Evolutionary conservation across 768 basidiomycete genomes (phyloP), one percentile per base, ranked within the genome.

Genomic region (Dacryopinax primogenitus): DNA sequence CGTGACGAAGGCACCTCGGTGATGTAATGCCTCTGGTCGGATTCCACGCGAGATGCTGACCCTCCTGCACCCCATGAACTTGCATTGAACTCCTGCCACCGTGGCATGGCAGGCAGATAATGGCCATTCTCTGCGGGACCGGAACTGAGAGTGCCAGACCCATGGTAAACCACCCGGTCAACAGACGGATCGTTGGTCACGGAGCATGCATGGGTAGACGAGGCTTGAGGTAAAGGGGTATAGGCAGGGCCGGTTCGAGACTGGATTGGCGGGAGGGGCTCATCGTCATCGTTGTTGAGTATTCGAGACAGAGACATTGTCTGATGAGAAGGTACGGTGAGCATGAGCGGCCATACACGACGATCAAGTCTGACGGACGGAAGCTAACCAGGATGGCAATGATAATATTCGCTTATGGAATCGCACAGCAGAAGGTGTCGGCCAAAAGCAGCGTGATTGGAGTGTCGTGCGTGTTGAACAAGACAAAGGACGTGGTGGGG

Each of bases 281-380:
- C 51, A 30, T 58, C 51, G 30, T 58, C 51, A 30, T 58, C 51
- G 51, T 58, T 58, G 26, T 58, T 58, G 51, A 58, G 51, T 26
- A 58, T 58, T 28, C 51, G 12, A 32, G 51, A 58, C 13, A 58
- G 51, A 26, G 51, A 58, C 51, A 58, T 58, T 58, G 30, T 6
- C 51, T 58, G 51, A 30, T 58, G 51, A 6, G 51, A 58, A 18
- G 26, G 26, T 23, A 30, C 9, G 32, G 51, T 4, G 4, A 21
- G 26, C 15, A 30, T 58, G 51, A 28, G 26, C 23, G 3, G 51
- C 41, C 41, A 44, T 44, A 44, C 7, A 18, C 4, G 4, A 28
- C 51, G 26, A 2, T 13, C 51, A 6, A 58, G 32, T 3, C 9
- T 11, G 32, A 18, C 26, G 30, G 26, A 32, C 51, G 51, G 51